A percentile compares a stretch with the other conserved stretches of the same genome.
phyloP scores from a whole-genome alignment of 2,329 filamentous ascomycete species.

The Cordyceps militaris region DNA sequence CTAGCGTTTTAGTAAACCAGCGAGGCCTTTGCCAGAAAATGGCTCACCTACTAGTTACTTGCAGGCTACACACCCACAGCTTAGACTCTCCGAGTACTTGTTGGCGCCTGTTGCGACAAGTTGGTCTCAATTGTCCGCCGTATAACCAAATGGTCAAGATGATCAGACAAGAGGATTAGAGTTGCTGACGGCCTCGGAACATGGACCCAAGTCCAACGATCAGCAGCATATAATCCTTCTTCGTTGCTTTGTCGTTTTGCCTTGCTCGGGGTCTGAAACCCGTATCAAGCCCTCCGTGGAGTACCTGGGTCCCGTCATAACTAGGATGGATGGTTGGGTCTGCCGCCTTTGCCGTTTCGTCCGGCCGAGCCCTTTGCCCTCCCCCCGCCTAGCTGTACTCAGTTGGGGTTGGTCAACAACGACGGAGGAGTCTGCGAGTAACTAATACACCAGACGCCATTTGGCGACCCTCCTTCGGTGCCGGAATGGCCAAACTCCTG shows the following conservation, averaged over 20 bases:
- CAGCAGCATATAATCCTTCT: neutral
- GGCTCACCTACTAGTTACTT: neutral
- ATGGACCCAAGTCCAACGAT: neutral
- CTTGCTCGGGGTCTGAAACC: neutral
- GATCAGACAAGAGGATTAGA: neutral
- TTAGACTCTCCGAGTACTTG: neutral
- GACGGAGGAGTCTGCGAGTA: neutral
- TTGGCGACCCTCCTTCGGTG: slow-evolving; percentile 5
- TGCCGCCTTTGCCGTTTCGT: slow-evolving; percentile 12
- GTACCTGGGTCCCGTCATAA: neutral
- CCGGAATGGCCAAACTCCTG: neutral
- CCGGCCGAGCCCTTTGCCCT: neutral
- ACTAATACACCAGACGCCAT: slow-evolving; percentile 12
- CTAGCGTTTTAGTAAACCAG: neutral
- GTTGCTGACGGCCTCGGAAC: neutral
- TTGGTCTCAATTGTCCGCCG: neutral
- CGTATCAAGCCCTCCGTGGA: slow-evolving; percentile 9
- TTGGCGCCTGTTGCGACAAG: neutral
- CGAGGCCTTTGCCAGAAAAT: slow-evolving; percentile 1
- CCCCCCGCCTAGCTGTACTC: too few relatives aligned
- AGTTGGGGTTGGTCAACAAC: neutral
- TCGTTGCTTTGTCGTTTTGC: neutral
- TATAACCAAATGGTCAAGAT: neutral
- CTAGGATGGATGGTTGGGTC: neutral
- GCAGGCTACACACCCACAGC: neutral